phyloP scores from a whole-genome alignment of 75 land plant genomes.

The Chamaecyparis obtusa region DNA sequence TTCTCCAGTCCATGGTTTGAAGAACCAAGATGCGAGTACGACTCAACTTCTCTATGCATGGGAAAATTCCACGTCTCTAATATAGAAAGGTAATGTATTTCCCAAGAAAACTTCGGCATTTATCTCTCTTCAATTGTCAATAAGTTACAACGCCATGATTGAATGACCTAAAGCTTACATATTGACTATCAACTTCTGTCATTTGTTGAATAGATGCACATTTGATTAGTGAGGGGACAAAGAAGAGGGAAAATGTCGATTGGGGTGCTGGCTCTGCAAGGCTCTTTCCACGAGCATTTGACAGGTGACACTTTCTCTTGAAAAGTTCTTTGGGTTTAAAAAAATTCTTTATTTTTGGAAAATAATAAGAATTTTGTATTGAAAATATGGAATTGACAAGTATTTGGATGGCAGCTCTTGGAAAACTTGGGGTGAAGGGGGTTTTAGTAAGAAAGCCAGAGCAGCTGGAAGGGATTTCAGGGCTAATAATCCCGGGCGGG shows the following conservation, averaged over 20 bases:
- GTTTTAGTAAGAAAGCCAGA: conserved; percentile 90
- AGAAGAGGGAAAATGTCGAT: conserved; percentile 33
- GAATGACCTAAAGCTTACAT: too few species aligned
- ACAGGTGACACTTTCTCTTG: conserved; percentile 28
- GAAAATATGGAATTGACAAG: neutral
- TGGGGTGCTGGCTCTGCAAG: conserved; percentile 79
- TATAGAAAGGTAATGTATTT: too few species aligned
- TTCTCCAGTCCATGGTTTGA: too few species aligned
- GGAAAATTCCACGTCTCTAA: too few species aligned
- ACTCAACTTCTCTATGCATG: too few species aligned
- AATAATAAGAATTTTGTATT: too few species aligned
- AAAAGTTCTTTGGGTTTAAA: neutral
- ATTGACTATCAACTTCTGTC: too few species aligned
- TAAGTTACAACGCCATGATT: too few species aligned
- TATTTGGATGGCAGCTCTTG: conserved; percentile 45
- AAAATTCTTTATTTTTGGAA: neutral
- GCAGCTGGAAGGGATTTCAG: conserved; percentile 60
- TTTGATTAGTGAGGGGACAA: neutral
- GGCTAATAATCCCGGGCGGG: conserved; percentile 94
- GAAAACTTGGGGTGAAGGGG: conserved; percentile 76
- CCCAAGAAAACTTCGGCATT: too few species aligned
- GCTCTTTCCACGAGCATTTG: conserved; percentile 78
- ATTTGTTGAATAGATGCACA: too few species aligned
- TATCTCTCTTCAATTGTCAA: too few species aligned
- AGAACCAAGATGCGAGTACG: too few species aligned